Conservation (phyloP, 2,329 filamentous ascomycete genomes). For the Fusarium sacchari region DNA sequence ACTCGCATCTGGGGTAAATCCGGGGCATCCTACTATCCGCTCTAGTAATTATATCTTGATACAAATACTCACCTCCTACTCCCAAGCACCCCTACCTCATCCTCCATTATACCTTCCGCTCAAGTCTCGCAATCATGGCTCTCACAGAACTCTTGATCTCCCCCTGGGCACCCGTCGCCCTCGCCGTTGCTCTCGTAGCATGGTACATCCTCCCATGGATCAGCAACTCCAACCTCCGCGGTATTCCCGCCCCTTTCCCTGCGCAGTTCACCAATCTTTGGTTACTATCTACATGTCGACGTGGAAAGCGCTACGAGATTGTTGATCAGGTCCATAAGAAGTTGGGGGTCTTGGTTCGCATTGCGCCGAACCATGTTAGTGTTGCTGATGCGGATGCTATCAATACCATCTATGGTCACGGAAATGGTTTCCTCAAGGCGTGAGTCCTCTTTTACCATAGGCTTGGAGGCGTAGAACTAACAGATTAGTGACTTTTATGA, state of each 20-base stretch:
- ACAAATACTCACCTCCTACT: constrained; percentile 3
- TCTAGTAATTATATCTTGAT: not conserved
- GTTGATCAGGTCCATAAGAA: constrained; percentile 80
- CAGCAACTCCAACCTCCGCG: constrained; percentile 58
- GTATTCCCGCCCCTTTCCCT: constrained; percentile 71
- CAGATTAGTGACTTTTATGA: constrained; percentile 81
- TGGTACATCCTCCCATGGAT: constrained; percentile 55
- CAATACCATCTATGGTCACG: constrained; percentile 79
- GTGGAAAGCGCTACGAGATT: constrained; percentile 69
- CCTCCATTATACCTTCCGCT: not conserved
- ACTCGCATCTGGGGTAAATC: constrained; percentile 11
- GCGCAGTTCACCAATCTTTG: constrained; percentile 80
- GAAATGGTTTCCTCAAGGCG: constrained; percentile 79
- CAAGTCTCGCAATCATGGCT: constrained; percentile 20
- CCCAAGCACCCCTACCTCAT: not conserved
- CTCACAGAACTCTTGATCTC: constrained; percentile 29
- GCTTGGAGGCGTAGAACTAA: not conserved
- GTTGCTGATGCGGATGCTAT: constrained; percentile 84
- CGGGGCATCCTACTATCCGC: not conserved
- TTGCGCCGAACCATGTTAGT: constrained; percentile 86
- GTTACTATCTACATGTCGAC: constrained; percentile 74
- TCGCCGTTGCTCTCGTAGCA: constrained; percentile 12
- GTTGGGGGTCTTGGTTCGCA: constrained; percentile 79
- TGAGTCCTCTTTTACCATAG: constrained; percentile 45
- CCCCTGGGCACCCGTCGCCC: constrained; percentile 32